These are phyloP conservation scores for Suillus brevipes DNA, from an alignment of 768 basidiomycete species.

Conservation along the genomic window DNA sequence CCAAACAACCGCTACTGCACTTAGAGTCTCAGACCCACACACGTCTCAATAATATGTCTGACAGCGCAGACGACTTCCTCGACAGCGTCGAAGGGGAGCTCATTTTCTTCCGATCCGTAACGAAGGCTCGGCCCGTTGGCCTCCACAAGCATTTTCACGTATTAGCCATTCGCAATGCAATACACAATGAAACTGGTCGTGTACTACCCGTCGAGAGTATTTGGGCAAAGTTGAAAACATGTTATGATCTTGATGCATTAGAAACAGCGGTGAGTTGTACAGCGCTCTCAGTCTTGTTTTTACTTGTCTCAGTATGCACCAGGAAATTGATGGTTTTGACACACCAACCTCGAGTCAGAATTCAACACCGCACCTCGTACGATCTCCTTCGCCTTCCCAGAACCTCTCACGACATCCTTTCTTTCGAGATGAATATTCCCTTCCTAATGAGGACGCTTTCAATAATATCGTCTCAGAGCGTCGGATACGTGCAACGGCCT, in stretches of 20 bases:
- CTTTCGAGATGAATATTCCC: conserved; percentile 69
- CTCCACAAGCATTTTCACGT: conserved; percentile 82
- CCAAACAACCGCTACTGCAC: conserved; percentile 22
- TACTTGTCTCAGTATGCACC: conserved; percentile 12
- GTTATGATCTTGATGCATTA: conserved; percentile 75
- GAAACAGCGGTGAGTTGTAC: conserved; percentile 61
- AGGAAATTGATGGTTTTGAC: conserved; percentile 52
- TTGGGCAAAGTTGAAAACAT: conserved; percentile 71
- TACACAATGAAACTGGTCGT: conserved; percentile 68
- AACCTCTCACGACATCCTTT: conserved; percentile 70
- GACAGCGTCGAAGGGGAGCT: conserved; percentile 81
- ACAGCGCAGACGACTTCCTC: conserved; percentile 47
- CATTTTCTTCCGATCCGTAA: conserved; percentile 79
- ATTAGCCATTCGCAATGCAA: conserved; percentile 69
- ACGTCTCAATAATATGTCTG: conserved; percentile 2
- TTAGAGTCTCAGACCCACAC: neutral
- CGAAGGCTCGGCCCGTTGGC: conserved; percentile 80
- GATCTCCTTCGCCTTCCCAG: conserved; percentile 68
- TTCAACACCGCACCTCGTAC: conserved; percentile 47
- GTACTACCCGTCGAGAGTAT: conserved; percentile 60
- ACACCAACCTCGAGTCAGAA: conserved; percentile 40
- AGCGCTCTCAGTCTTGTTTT: conserved; percentile 7
- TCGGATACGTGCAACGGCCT: conserved; percentile 63
- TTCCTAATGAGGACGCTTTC: conserved; percentile 58
- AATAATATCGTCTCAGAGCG: conserved; percentile 62